Evolutionary conservation across 805 yeast genomes (phyloP).

Genomic region (Lachancea kluyveri): DNA sequence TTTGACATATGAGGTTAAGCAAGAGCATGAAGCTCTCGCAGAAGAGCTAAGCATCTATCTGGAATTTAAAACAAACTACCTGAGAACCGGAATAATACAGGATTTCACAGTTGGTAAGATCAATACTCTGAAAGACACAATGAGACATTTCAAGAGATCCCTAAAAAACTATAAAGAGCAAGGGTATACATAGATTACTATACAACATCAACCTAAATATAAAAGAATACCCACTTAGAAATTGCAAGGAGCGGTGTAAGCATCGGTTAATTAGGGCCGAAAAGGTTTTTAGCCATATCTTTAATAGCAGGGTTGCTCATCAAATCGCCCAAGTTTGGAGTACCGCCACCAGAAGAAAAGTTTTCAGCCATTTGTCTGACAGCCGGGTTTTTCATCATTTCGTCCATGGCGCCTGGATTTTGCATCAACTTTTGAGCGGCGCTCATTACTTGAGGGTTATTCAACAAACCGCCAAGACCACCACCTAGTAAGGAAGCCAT

Average conservation of each 20-base stretch:
- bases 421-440: constrained; percentile 87
- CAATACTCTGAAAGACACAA: constrained; percentile 10
- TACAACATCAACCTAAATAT: too few species aligned
- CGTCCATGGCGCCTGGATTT: constrained; percentile 69
- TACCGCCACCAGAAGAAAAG: constrained; percentile 60
- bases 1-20: constrained; percentile 42
- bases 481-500: constrained; percentile 60
- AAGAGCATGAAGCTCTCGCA: constrained; percentile 57
- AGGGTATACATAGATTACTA: too few species aligned
- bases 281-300: constrained; percentile 64
- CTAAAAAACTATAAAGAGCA: background rate
- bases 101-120: constrained; percentile 10
- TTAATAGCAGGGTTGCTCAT: constrained; percentile 78
- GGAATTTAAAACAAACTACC: constrained; percentile 40
- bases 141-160: constrained; percentile 6
- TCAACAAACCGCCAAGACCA: constrained; percentile 67
- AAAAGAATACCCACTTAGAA: too few species aligned
- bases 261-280: constrained; percentile 47
- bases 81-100: constrained; percentile 17
- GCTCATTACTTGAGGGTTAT: constrained; percentile 87
- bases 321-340: constrained; percentile 59
- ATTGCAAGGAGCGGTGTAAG: too few species aligned
- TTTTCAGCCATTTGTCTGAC: constrained; percentile 78
- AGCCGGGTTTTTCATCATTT: constrained; percentile 75
- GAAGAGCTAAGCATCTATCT: constrained; percentile 56